phyloP scores from a whole-genome alignment of 257 asterid species.

The Gentiana dahurica region DNA sequence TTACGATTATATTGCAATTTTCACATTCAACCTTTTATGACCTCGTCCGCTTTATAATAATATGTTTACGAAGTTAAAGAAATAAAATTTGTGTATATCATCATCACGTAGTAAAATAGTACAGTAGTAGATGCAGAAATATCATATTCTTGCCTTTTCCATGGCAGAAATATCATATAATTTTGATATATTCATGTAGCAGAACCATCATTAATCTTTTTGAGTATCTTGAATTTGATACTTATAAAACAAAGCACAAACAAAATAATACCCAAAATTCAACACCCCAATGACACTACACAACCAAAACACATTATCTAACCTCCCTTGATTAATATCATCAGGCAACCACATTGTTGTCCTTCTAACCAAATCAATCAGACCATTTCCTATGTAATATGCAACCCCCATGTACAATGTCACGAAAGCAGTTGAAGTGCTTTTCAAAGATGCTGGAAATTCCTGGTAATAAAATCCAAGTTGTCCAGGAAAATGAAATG shows the following conservation, averaged over 20 bases:
- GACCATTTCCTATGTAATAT: slow-evolving; percentile 17
- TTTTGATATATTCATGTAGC: too few relatives aligned
- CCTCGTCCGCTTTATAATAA: too few relatives aligned
- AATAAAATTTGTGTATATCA: too few relatives aligned
- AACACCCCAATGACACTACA: slow-evolving; percentile 35
- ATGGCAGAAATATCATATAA: too few relatives aligned
- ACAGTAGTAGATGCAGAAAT: too few relatives aligned
- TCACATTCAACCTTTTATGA: too few relatives aligned
- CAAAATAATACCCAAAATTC: slow-evolving; percentile 39
- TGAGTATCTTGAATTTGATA: slow-evolving; percentile 7
- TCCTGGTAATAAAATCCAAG: slow-evolving; percentile 25
- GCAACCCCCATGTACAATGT: slow-evolving; percentile 22
- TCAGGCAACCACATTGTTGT: slow-evolving; percentile 57
- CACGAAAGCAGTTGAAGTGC: slow-evolving; percentile 22
- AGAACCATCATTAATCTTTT: neutral
- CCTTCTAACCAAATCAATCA: slow-evolving; percentile 27
- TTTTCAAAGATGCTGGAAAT: slow-evolving; percentile 25
- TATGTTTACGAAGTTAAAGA: too few relatives aligned
- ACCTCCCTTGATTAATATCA: slow-evolving; percentile 49
- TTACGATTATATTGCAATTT: too few relatives aligned
- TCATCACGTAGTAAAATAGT: too few relatives aligned
- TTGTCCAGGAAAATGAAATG: slow-evolving; percentile 28
- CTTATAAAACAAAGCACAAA: slow-evolving; percentile 26
- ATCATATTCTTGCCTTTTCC: too few relatives aligned
- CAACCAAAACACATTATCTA: slow-evolving; percentile 59